Evolutionary conservation across 164 flowering plant genomes (phyloP), one percentile per base, ranked within the genome.

Genomic region (Dillenia suffruticosa): DNA sequence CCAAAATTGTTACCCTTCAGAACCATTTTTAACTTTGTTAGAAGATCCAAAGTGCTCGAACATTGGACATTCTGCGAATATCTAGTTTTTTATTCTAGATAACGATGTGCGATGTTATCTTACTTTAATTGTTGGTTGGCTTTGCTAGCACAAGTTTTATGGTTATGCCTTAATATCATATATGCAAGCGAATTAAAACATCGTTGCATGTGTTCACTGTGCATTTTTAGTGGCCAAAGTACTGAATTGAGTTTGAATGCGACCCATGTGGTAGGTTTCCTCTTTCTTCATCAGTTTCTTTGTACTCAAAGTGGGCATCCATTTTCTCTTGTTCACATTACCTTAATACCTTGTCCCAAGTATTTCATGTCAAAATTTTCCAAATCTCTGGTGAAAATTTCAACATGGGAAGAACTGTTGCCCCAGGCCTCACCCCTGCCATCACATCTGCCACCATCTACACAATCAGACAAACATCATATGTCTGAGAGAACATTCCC

Each of bases 91-190:
- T 52, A 57, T 32, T 9, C 47, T 61, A 46, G 57, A 50, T 22
- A 14, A 62, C 57, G 57, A 47, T 44, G 14, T 16, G 13, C 62
- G 73, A 65, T 64, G 62, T 51, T 32, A 61, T 59, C 61, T 54
- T 70, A 5, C 26, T 44, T 47, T 40, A 4, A 44, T 43, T n/a
- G 48, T 56, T 43, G 40, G 61, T 22, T 22, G 50, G 46, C 63
- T 59, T 59, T 59, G 10, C 17, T 59, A 46, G 63, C 44, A 1
- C 2, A 24, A 44, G 22, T 13, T 45, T 50, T 26, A 9, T 57
- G 24, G 15, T 14, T 19, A 5, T 16, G 19, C 19, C 44, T 19
- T 19, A 9, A 13, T 51, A 15, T 51, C 8, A 14, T 12, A 46
- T 32, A 24, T 17, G 49, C 12, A 15, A 9, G 59, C 16, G 12